Evolutionary conservation across 768 basidiomycete genomes (phyloP).

Genomic region (Xerocomus potaroensis): DNA sequence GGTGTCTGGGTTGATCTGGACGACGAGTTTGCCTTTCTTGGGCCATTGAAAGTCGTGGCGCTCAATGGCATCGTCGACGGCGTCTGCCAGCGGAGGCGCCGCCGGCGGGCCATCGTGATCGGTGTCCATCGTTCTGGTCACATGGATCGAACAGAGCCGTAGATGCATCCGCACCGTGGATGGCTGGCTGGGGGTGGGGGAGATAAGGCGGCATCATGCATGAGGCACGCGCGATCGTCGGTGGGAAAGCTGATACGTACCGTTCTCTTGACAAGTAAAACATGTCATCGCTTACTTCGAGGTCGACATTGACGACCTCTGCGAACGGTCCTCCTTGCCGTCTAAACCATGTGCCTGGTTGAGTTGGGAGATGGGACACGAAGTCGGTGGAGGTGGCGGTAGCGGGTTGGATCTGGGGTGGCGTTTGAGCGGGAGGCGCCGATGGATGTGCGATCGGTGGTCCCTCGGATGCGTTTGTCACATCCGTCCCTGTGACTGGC

Average conservation of each 20-base stretch:
- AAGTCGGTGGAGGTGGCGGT: background rate
- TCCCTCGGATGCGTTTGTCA: background rate
- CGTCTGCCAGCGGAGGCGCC: constrained; percentile 4
- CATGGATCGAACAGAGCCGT: constrained; percentile 20
- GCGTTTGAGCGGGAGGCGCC: background rate
- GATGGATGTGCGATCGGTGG: too few species aligned
- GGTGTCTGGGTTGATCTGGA: constrained; percentile 41
- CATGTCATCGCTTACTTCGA: constrained; percentile 20
- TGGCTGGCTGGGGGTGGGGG: constrained; percentile 1
- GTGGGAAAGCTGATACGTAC: constrained; percentile 8
- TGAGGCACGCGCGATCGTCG: background rate
- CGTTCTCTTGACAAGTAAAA: constrained; percentile 15
- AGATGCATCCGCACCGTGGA: constrained; percentile 18
- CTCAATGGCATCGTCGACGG: constrained; percentile 6
- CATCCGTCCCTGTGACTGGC: background rate
- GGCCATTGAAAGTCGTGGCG: constrained; percentile 39
- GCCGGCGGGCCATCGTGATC: background rate
- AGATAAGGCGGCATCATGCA: background rate
- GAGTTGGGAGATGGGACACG: constrained; percentile 13
- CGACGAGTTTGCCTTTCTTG: constrained; percentile 38
- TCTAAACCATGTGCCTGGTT: constrained; percentile 27
- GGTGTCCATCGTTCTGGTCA: background rate
- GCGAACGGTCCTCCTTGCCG: constrained; percentile 16
- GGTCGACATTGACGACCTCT: constrained; percentile 21
- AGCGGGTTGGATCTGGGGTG: background rate